A percentile compares a stretch with the other conserved stretches of the same genome.
These are phyloP conservation scores for Micractinium conductrix DNA, from an alignment of 139 green algal genomes.

Conservation along the genomic window DNA sequence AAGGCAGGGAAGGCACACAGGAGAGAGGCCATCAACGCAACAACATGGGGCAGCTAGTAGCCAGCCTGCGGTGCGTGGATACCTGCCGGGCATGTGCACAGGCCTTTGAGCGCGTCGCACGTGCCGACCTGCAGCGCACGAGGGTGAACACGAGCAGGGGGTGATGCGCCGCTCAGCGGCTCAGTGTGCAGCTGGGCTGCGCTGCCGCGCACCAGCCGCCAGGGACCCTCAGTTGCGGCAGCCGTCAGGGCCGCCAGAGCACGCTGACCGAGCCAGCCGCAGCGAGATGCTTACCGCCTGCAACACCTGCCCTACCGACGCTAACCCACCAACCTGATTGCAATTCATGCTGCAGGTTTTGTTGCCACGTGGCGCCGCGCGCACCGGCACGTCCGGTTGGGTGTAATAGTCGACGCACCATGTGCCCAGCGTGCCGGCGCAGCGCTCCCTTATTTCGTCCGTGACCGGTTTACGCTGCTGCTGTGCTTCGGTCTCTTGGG, in stretches of 20 bases:
- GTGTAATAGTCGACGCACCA: constrained; percentile 27
- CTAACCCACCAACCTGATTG: constrained; percentile 13
- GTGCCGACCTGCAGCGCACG: constrained; percentile 9
- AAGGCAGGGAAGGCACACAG: not conserved
- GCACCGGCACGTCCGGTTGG: constrained; percentile 3
- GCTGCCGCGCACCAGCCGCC: too few relatives aligned
- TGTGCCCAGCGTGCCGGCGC: not conserved
- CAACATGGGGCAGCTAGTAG: not conserved
- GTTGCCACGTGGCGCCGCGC: constrained; percentile 18
- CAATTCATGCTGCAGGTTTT: constrained; percentile 28
- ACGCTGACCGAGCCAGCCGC: too few relatives aligned
- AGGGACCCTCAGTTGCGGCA: too few relatives aligned
- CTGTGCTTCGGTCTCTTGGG: too few relatives aligned
- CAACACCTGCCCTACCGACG: too few relatives aligned
- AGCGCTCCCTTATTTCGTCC: not conserved
- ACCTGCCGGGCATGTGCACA: constrained; percentile 12
- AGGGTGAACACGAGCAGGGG: too few relatives aligned
- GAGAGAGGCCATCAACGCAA: not conserved
- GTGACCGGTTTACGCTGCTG: not conserved
- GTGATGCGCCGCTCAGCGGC: too few relatives aligned
- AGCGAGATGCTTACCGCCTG: too few relatives aligned
- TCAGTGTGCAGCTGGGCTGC: too few relatives aligned
- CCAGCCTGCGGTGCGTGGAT: not conserved
- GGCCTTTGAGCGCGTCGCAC: constrained; percentile 12
- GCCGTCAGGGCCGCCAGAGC: too few relatives aligned